These are phyloP conservation scores for Mycena pura DNA, from an alignment of 768 basidiomycete species.

Conservation along the genomic window DNA sequence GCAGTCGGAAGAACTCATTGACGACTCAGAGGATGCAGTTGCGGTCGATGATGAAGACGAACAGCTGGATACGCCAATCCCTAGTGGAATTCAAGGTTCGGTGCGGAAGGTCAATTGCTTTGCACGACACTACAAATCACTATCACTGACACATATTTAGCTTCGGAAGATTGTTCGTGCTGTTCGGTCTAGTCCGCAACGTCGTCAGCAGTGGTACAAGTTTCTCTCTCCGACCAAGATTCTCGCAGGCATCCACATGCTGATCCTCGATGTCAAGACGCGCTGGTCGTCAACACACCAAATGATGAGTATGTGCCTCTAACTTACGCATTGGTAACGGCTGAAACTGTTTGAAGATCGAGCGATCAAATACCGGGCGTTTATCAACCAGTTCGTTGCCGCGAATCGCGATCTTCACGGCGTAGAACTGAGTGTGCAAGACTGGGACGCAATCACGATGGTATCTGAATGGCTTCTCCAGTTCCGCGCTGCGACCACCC, in stretches of 20 bases:
- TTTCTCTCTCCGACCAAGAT: not conserved
- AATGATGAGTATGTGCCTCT: slow-evolving; percentile 22
- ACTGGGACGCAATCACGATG: no score
- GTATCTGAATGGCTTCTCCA: no score
- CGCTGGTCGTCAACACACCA: slow-evolving; percentile 29
- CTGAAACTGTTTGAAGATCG: no score
- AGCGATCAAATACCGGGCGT: no score
- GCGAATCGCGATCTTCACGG: no score
- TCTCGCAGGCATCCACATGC: slow-evolving; percentile 8
- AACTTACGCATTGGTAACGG: no score
- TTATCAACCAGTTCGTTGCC: no score
- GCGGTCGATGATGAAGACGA: not conserved
- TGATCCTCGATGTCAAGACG: slow-evolving; percentile 28
- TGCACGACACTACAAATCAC: not conserved
- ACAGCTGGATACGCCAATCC: not conserved
- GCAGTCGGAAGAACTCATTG: not conserved
- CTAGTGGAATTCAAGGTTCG: not conserved
- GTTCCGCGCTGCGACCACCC: no score
- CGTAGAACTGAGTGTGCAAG: no score
- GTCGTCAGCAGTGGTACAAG: slow-evolving; percentile 14
- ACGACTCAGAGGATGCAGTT: not conserved
- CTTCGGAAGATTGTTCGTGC: slow-evolving; percentile 16
- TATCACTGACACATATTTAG: not conserved
- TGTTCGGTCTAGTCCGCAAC: slow-evolving; percentile 21
- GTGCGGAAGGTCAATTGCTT: slow-evolving; percentile 1